These are phyloP conservation scores for Hyaloscypha variabilis DNA, from an alignment of 495 filamentous ascomycete genomes.

Conservation along the genomic window DNA sequence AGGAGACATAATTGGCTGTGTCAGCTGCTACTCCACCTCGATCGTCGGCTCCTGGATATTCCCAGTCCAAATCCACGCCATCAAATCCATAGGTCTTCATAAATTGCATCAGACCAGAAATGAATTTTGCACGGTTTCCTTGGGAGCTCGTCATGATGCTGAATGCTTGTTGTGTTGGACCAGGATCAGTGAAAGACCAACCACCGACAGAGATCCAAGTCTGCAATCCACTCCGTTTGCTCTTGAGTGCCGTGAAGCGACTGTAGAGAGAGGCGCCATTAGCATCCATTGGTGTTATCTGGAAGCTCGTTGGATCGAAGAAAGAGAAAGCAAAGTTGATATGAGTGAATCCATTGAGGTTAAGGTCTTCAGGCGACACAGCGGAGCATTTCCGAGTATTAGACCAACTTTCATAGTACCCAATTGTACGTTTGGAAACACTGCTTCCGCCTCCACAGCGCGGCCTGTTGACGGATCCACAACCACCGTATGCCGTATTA, in stretches of 20 bases:
- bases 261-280: neutral
- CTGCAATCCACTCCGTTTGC: neutral
- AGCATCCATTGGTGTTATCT: constrained; percentile 13
- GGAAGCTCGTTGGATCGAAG: constrained; percentile 12
- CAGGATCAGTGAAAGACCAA: constrained; percentile 1
- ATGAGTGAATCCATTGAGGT: constrained; percentile 9
- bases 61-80: constrained; percentile 55
- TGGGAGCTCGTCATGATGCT: constrained; percentile 31
- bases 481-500: neutral
- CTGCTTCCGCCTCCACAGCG: constrained; percentile 6
- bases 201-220: constrained; percentile 6
- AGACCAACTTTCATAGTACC: constrained; percentile 26
- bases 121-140: constrained; percentile 41
- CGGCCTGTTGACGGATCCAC: neutral
- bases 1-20: constrained; percentile 7
- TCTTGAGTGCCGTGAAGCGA: constrained; percentile 18
- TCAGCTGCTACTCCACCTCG: constrained; percentile 45
- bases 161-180: neutral
- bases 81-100: constrained; percentile 48
- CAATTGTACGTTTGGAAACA: constrained; percentile 11
- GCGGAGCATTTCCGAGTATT: constrained; percentile 8
- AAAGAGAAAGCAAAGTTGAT: constrained; percentile 26
- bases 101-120: constrained; percentile 42
- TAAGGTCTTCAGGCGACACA: constrained; percentile 18
- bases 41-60: constrained; percentile 53